Conservation (phyloP, 108 stramenopile species). For the Skeletonema menzelii region DNA sequence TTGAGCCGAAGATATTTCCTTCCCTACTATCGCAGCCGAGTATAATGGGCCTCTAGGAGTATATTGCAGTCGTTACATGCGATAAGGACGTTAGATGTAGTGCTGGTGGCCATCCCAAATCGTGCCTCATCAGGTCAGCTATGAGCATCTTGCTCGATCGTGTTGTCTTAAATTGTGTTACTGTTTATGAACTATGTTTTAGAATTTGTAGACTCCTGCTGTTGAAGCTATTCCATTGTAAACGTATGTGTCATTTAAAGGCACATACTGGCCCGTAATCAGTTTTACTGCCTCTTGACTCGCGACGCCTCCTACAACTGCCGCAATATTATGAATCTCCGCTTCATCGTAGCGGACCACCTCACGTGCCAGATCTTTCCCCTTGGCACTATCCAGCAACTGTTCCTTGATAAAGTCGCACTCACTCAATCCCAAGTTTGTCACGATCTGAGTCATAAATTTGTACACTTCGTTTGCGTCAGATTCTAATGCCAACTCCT, state of each 20-base stretch:
- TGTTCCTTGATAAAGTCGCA: conserved; percentile 47
- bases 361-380: conserved; percentile 66
- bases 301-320: conserved; percentile 91
- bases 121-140: too few relatives aligned
- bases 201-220: conserved; percentile 83
- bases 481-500: conserved; percentile 47
- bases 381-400: conserved; percentile 23
- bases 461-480: conserved; percentile 62
- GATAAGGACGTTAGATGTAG: too few relatives aligned
- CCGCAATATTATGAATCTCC: conserved; percentile 89
- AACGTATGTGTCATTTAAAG: conserved; percentile 88
- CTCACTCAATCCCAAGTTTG: conserved; percentile 50
- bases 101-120: too few relatives aligned
- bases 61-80: too few relatives aligned
- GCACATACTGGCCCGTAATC: conserved; percentile 91
- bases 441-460: conserved; percentile 41
- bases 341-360: conserved; percentile 85
- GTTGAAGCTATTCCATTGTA: conserved; percentile 95
- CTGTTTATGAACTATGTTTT: conserved; percentile 14
- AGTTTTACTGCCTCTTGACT: conserved; percentile 96
- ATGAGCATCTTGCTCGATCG: too few relatives aligned
- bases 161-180: too few relatives aligned
- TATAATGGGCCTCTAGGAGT: too few relatives aligned
- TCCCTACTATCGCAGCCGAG: too few relatives aligned
- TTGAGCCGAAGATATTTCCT: too few relatives aligned